These are phyloP conservation scores for Scutellaria minor DNA, from an alignment of 257 asterid genomes.

Conservation along the genomic window DNA sequence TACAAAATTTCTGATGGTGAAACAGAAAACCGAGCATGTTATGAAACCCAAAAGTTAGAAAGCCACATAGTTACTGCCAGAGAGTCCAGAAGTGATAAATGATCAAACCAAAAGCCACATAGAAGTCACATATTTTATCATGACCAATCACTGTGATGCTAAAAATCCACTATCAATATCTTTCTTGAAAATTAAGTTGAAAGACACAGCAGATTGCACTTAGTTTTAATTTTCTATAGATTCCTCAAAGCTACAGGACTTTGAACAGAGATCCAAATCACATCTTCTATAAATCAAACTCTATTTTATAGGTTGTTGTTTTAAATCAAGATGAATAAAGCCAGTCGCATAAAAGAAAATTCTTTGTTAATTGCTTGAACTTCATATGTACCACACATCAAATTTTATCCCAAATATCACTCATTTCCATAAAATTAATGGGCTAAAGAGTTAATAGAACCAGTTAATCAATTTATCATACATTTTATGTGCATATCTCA, in stretches of 20 bases:
- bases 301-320: not conserved
- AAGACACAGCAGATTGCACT: constrained; percentile 5
- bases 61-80: not conserved
- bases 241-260: not conserved
- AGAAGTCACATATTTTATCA: constrained; percentile 1
- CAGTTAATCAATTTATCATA: not conserved
- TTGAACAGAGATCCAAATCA: constrained; percentile 5
- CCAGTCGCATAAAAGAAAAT: not conserved
- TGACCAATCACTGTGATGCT: not conserved
- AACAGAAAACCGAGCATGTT: not conserved
- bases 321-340: constrained; percentile 16
- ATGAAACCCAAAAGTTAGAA: not conserved
- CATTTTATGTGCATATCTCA: not conserved
- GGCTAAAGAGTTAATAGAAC: not conserved
- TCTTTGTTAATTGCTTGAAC: not conserved
- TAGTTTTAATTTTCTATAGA: not conserved
- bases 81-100: not conserved
- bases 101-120: not conserved
- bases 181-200: not conserved
- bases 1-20: not conserved
- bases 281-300: not conserved
- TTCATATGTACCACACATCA: not conserved
- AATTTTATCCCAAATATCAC: not conserved
- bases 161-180: not conserved
- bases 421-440: constrained; percentile 3